phyloP scores from a whole-genome alignment of 345 rosid species.

The Isatis tinctoria region DNA sequence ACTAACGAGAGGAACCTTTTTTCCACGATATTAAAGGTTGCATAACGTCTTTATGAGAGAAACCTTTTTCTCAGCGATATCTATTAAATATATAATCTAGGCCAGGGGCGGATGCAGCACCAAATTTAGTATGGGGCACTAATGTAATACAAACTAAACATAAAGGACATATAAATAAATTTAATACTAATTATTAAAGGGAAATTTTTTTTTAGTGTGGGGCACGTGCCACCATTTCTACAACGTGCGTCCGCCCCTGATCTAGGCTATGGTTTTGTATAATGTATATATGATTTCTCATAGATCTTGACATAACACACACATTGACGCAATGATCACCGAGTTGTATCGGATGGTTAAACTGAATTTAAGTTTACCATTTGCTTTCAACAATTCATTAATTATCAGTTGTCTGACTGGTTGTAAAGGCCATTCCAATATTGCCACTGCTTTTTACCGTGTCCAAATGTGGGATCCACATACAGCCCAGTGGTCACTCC shows the following conservation, averaged over 20 bases:
- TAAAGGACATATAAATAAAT: too few species aligned
- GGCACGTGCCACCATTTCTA: too few species aligned
- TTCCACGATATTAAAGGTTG: constrained; percentile 13
- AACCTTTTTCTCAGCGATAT: background rate
- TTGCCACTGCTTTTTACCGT: constrained; percentile 15
- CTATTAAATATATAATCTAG: background rate
- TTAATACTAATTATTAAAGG: too few species aligned
- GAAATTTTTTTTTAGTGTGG: too few species aligned
- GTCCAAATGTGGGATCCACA: constrained; percentile 31
- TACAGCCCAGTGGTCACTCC: constrained; percentile 13
- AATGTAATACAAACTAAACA: too few species aligned
- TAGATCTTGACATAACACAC: background rate
- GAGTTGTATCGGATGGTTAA: background rate
- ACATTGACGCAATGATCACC: background rate
- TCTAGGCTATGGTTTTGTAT: background rate
- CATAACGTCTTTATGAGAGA: constrained; percentile 6
- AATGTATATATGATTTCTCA: background rate
- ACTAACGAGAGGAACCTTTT: constrained; percentile 17
- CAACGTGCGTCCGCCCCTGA: too few species aligned
- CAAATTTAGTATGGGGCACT: too few species aligned
- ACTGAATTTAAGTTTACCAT: background rate
- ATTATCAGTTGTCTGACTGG: background rate
- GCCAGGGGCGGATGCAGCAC: too few species aligned
- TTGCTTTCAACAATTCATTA: background rate
- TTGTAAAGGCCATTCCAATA: background rate